These are phyloP conservation scores for Amanita exitialis DNA, from an alignment of 768 basidiomycete species.

Conservation along the genomic window DNA sequence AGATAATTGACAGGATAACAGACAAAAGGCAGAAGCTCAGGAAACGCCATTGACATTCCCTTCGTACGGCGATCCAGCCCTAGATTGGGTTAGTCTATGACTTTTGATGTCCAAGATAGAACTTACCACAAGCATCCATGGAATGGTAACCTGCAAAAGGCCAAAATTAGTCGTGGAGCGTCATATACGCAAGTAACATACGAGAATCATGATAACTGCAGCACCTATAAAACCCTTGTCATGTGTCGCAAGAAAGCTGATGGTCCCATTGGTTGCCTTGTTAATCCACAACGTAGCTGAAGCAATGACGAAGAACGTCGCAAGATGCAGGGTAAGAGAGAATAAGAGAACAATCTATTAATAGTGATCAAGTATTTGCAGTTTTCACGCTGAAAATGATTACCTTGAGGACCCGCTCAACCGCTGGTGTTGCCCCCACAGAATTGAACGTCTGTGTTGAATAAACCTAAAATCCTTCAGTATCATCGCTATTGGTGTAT, in stretches of 20 bases:
- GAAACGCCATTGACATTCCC: conserved; percentile 30
- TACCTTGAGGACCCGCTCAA: conserved; percentile 40
- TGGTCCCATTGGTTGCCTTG: conserved; percentile 27
- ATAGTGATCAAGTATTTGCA: background rate
- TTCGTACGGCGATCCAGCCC: conserved; percentile 41
- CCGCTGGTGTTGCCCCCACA: conserved; percentile 34
- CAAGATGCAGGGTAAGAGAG: conserved; percentile 36
- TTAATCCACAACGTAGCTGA: conserved; percentile 39
- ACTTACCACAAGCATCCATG: conserved; percentile 37
- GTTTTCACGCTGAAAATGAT: background rate
- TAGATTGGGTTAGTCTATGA: conserved; percentile 11
- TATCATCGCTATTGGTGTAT: background rate
- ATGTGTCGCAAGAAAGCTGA: conserved; percentile 24
- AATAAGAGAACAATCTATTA: conserved; percentile 37
- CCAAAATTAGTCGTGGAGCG: background rate
- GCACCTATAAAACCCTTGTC: conserved; percentile 27
- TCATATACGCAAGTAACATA: conserved; percentile 15
- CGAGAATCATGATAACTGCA: conserved; percentile 29
- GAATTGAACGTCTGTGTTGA: conserved; percentile 33
- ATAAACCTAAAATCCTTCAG: conserved; percentile 25
- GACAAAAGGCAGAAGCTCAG: conserved; percentile 28
- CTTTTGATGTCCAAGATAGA: background rate
- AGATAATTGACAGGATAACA: conserved; percentile 25
- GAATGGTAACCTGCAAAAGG: conserved; percentile 25
- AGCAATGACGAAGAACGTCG: conserved; percentile 38